phyloP scores from a whole-genome alignment of 1,139 yeast genomes.

The Hanseniaspora sp. region DNA sequence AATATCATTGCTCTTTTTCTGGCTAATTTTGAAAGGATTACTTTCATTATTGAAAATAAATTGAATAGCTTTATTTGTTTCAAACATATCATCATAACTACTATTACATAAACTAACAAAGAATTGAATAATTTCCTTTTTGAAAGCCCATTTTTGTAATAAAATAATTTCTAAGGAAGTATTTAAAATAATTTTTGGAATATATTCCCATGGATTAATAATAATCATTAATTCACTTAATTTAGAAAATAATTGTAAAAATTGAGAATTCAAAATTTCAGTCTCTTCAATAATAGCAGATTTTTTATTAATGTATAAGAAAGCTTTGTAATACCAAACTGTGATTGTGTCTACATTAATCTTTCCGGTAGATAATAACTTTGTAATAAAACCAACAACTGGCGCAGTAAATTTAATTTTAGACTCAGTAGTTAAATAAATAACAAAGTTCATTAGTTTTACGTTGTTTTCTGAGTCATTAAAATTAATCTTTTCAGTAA shows the following conservation, averaged over 20 bases:
- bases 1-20: constrained; percentile 20
- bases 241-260: constrained; percentile 30
- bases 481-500: not conserved
- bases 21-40: constrained; percentile 26
- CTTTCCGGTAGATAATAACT: constrained; percentile 10
- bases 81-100: constrained; percentile 34
- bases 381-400: constrained; percentile 24
- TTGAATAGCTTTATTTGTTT: constrained; percentile 49
- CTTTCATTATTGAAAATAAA: constrained; percentile 46
- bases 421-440: constrained; percentile 24
- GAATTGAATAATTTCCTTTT: constrained; percentile 36
- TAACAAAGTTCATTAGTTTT: constrained; percentile 17
- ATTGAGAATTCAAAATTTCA: constrained; percentile 30
- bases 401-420: constrained; percentile 27
- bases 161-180: constrained; percentile 60
- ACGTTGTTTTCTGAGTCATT: constrained; percentile 21
- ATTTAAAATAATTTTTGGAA: constrained; percentile 43
- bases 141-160: constrained; percentile 40
- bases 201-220: constrained; percentile 36
- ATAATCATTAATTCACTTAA: constrained; percentile 28
- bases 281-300: constrained; percentile 40
- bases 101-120: constrained; percentile 33
- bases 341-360: constrained; percentile 20
- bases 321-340: constrained; percentile 36
- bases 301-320: constrained; percentile 50